phyloP scores from a whole-genome alignment of 1,284 basidiomycete genomes.

The Apiotrichum domesticum region DNA sequence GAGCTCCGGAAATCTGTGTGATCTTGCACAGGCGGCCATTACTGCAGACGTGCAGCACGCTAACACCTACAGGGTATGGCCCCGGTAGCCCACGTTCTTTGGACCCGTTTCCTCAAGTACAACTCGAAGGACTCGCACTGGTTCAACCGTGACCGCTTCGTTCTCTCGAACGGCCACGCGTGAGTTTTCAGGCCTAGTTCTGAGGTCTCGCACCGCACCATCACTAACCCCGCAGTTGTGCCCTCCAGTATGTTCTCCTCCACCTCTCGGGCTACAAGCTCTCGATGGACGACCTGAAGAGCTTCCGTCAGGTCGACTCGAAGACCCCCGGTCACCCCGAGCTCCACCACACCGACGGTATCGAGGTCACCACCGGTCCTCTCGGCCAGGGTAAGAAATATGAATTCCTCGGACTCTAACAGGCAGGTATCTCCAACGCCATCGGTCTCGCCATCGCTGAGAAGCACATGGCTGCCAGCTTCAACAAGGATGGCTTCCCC shows the following conservation, averaged over 20 bases:
- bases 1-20: neutral
- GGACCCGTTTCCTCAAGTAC: conserved; percentile 70
- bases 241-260: conserved; percentile 51
- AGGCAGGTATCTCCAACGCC: conserved; percentile 64
- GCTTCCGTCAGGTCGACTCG: conserved; percentile 66
- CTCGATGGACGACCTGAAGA: conserved; percentile 51
- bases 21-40: no score
- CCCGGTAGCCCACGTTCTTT: conserved; percentile 80
- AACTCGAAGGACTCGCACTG: conserved; percentile 85
- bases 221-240: conserved; percentile 55
- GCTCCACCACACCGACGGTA: conserved; percentile 77
- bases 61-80: conserved; percentile 57
- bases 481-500: conserved; percentile 79
- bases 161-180: conserved; percentile 50
- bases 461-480: conserved; percentile 78
- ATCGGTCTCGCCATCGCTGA: conserved; percentile 91
- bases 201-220: neutral
- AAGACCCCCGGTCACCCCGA: conserved; percentile 91
- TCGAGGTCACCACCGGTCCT: conserved; percentile 94
- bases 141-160: conserved; percentile 73
- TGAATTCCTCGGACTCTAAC: no score
- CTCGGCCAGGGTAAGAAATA: conserved; percentile 67
- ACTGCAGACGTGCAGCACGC: neutral
- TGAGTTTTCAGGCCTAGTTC: conserved; percentile 16
- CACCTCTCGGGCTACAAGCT: conserved; percentile 49